These are phyloP conservation scores for Phoma sp. DNA, from an alignment of 2,329 filamentous ascomycete genomes.

Conservation along the genomic window DNA sequence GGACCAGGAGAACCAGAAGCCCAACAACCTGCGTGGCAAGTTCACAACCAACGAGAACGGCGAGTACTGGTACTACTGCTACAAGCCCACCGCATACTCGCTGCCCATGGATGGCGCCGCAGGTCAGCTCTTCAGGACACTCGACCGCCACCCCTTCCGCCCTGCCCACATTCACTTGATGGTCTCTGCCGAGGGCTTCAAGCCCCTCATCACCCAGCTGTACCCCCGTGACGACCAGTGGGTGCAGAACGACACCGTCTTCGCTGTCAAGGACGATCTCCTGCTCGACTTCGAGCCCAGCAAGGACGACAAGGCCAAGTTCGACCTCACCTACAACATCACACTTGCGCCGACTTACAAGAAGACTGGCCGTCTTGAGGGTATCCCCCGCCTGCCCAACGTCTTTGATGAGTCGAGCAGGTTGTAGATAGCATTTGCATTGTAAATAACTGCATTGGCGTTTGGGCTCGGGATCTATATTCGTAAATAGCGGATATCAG, in stretches of 20 bases:
- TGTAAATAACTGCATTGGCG: constrained; percentile 13
- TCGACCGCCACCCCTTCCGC: constrained; percentile 65
- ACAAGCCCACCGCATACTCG: constrained; percentile 75
- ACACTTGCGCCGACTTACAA: constrained; percentile 54
- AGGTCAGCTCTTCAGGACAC: constrained; percentile 58
- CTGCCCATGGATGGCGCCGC: constrained; percentile 67
- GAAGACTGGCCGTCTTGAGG: constrained; percentile 39
- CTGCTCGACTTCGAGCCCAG: constrained; percentile 63
- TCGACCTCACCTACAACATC: constrained; percentile 69
- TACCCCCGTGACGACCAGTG: constrained; percentile 65
- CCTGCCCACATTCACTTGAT: constrained; percentile 68
- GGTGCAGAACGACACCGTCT: constrained; percentile 64
- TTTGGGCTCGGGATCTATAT: constrained; percentile 13
- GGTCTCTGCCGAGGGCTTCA: constrained; percentile 61
- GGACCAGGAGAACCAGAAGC: constrained; percentile 71
- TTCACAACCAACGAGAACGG: constrained; percentile 74
- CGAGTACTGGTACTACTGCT: constrained; percentile 76
- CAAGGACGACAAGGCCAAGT: constrained; percentile 58
- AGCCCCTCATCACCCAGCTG: constrained; percentile 63
- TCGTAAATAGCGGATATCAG: constrained; percentile 23
- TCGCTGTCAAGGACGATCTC: constrained; percentile 66
- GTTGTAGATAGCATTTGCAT: constrained; percentile 26
- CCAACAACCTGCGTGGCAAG: constrained; percentile 79
- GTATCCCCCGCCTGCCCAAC: constrained; percentile 40
- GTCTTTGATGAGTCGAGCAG: constrained; percentile 32